Evolutionary conservation across 2,329 filamentous ascomycete genomes (phyloP), one percentile per base, ranked within the genome.

Genomic region (Cytospora mali): DNA sequence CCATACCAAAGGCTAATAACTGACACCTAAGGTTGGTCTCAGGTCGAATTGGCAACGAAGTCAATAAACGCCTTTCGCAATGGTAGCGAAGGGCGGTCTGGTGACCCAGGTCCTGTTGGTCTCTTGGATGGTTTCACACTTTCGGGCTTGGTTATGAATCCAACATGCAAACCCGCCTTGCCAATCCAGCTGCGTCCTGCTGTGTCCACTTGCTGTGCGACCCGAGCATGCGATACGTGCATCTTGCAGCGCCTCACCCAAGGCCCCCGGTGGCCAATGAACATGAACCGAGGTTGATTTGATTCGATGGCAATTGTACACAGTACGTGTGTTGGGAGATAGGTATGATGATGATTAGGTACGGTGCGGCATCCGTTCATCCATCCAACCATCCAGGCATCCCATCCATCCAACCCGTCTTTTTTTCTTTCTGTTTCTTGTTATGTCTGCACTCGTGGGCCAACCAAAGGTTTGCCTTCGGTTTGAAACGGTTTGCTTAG

Each of bases 61-160:
- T 60, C 50, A 60, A 60, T 60, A 48, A 42, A 42, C 31, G 49
- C 33, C 39, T 23, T 48, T 16, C 27, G 25, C 35, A 25, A 48
- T 33, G n/a, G 58, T 48, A 54, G 57, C 50, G 50, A 52, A 4
- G 16, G 57, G 31, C 49, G 28, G 51, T 29, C 57, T 59, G 57
- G 42, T 46, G n/a, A 46, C 18, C 9, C 42, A 13, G 42, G n/a
- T 46, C 42, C 21, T 25, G 21, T 21, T 58, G 62, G 62, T 64
- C 62, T 61, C 55, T 51, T 54, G 58, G 50, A 56, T 39, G 62
- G 62, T 64, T 64, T 64, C 62, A 64, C 27, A 64, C 31, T 51
- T 58, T 29, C 31, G 42, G 42, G 31, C 58, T 60, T 54, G 58
- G 50, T 35, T 60, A 46, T 51, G 57, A 51, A 33, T 54, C 51